A percentile compares a stretch with the other conserved stretches of the same genome.
Evolutionary conservation across 2,329 filamentous ascomycete species (phyloP).

Genomic region (Coniochaeta hoffmannii): DNA sequence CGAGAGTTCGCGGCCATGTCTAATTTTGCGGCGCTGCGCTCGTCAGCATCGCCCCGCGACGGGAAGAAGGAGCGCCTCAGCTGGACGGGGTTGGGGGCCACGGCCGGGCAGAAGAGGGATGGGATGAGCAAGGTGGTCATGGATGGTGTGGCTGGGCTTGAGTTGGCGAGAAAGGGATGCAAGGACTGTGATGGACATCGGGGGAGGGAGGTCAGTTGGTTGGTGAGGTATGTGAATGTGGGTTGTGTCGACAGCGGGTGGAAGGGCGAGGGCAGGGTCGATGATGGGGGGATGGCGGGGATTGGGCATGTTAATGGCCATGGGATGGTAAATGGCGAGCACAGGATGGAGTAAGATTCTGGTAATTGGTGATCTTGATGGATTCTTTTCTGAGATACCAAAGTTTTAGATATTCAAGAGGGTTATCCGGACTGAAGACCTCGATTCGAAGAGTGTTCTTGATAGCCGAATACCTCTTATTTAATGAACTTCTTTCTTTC

Average conservation of each 20-base stretch:
- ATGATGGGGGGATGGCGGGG: background rate
- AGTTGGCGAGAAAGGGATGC: slow-evolving; percentile 25
- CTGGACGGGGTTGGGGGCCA: slow-evolving; percentile 31
- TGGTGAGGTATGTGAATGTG: slow-evolving; percentile 17
- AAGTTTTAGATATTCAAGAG: too few relatives aligned
- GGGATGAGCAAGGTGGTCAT: slow-evolving; percentile 18
- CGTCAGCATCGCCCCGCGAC: slow-evolving; percentile 12
- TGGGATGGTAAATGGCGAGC: background rate
- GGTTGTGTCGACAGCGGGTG: background rate
- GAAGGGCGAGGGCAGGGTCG: background rate
- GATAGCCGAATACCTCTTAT: too few relatives aligned
- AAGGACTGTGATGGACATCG: slow-evolving; percentile 23
- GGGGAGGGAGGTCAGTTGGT: slow-evolving; percentile 24
- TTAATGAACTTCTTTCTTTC: too few relatives aligned
- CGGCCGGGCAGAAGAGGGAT: slow-evolving; percentile 15
- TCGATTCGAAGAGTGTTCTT: too few relatives aligned
- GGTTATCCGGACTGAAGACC: too few relatives aligned
- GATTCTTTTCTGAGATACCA: too few relatives aligned
- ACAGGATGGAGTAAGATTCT: background rate
- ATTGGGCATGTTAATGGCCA: background rate
- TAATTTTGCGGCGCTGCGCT: slow-evolving; percentile 18
- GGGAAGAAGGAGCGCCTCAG: slow-evolving; percentile 23
- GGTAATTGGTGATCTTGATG: background rate
- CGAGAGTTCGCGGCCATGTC: slow-evolving; percentile 32
- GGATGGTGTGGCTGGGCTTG: slow-evolving; percentile 25